Evolutionary conservation across 306 rosid genomes (phyloP).

Genomic region (Lotus japonicus): DNA sequence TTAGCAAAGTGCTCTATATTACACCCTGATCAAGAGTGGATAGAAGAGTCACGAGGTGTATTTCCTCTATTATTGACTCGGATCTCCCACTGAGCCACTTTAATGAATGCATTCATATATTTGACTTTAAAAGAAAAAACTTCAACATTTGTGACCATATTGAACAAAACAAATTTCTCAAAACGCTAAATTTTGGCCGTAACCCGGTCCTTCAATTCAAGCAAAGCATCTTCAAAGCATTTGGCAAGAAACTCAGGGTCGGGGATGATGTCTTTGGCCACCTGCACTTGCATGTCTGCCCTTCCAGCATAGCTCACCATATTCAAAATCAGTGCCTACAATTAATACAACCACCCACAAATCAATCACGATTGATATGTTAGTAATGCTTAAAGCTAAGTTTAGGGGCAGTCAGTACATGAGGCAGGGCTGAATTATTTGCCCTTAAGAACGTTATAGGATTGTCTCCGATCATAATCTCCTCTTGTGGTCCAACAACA

Average conservation of each 20-base stretch:
- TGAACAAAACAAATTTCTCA: background rate
- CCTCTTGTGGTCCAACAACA: constrained; percentile 80
- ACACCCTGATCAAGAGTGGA: too few species aligned
- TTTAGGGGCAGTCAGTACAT: constrained; percentile 40
- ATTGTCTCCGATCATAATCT: constrained; percentile 54
- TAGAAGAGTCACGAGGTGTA: too few species aligned
- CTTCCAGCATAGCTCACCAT: constrained; percentile 87
- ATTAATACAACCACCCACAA: constrained; percentile 16
- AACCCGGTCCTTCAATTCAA: constrained; percentile 63
- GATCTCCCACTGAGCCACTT: too few species aligned
- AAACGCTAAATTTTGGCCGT: constrained; percentile 17
- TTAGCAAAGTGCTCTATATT: too few species aligned
- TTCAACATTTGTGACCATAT: background rate
- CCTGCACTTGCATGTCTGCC: constrained; percentile 90
- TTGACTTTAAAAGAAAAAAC: too few species aligned
- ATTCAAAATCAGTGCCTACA: constrained; percentile 74
- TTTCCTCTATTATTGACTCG: too few species aligned
- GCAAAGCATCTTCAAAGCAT: constrained; percentile 81
- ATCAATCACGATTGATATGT: background rate
- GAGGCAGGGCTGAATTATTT: constrained; percentile 66
- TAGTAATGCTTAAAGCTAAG: background rate
- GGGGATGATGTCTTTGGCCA: constrained; percentile 82
- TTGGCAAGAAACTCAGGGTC: constrained; percentile 78
- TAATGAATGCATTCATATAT: too few species aligned
- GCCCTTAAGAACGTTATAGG: constrained; percentile 68